Conservation (phyloP, 1,284 basidiomycete genomes). For the Stygiomarasmius scandens region DNA sequence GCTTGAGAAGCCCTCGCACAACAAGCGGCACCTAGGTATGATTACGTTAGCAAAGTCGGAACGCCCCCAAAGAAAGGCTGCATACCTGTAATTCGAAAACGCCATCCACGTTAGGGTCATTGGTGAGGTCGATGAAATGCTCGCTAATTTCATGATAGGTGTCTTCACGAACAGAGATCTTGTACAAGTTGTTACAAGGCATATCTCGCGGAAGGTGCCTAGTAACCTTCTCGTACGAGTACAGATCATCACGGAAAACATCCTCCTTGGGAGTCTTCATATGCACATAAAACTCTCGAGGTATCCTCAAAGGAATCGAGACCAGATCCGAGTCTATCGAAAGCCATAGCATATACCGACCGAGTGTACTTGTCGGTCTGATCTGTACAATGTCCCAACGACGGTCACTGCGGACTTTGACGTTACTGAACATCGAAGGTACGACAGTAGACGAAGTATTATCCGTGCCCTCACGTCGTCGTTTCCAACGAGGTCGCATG, state of each 20-base stretch:
- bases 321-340: conserved; percentile 82
- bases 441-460: conserved; percentile 45
- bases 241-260: conserved; percentile 72
- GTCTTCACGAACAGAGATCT: conserved; percentile 83
- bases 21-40: conserved; percentile 88
- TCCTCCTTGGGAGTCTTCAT: conserved; percentile 70
- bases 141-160: conserved; percentile 84
- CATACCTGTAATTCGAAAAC: conserved; percentile 91
- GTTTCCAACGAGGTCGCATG: conserved; percentile 83
- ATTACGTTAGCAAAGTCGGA: too few species aligned
- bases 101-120: conserved; percentile 94
- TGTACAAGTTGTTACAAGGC: conserved; percentile 81
- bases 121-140: conserved; percentile 90
- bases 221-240: conserved; percentile 75
- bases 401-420: conserved; percentile 65
- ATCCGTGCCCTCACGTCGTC: conserved; percentile 50
- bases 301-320: conserved; percentile 81
- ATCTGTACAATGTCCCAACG: conserved; percentile 96
- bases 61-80: neutral
- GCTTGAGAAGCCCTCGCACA: conserved; percentile 80
- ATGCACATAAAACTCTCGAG: conserved; percentile 93
- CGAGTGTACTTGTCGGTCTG: conserved; percentile 74
- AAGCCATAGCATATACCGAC: conserved; percentile 91
- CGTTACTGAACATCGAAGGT: conserved; percentile 81
- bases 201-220: conserved; percentile 83